These are phyloP conservation scores for Phytophthora sansomeana DNA, from an alignment of 352 stramenopile species.

Conservation along the genomic window DNA sequence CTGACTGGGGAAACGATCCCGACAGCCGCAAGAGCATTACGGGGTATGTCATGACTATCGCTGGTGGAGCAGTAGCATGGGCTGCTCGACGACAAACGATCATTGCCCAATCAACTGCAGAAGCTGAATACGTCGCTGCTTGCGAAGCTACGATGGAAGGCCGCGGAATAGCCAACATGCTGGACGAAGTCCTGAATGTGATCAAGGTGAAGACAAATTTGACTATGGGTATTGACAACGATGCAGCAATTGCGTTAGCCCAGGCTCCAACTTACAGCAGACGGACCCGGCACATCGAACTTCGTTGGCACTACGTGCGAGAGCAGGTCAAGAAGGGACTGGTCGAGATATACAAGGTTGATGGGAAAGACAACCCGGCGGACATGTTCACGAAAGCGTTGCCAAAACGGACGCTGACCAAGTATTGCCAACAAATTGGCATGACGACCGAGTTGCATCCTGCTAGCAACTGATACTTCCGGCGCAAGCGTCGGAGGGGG, in stretches of 20 bases:
- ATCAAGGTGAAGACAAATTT: not conserved
- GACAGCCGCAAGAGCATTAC: conserved; percentile 23
- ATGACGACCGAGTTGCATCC: not conserved
- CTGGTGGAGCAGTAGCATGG: conserved; percentile 18
- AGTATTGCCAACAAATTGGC: not conserved
- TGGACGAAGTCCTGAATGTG: conserved; percentile 14
- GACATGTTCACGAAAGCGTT: not conserved
- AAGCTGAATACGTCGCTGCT: conserved; percentile 23
- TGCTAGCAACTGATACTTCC: too few species aligned
- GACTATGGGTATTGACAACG: conserved; percentile 18
- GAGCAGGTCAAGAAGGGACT: not conserved
- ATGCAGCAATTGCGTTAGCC: conserved; percentile 9
- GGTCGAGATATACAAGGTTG: not conserved
- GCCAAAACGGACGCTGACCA: not conserved
- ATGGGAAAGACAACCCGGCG: not conserved
- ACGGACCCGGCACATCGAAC: conserved; percentile 6
- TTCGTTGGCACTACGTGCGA: too few species aligned
- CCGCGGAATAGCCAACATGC: conserved; percentile 16
- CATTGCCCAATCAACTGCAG: conserved; percentile 15
- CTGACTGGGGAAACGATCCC: conserved; percentile 26
- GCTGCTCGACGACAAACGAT: conserved; percentile 20
- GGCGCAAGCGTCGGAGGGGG: too few species aligned
- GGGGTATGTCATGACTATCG: conserved; percentile 12
- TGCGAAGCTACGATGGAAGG: conserved; percentile 23
- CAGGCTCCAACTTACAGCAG: conserved; percentile 17